Evolutionary conservation across 352 stramenopile species (phyloP).

Genomic region (Phytophthora litchii): DNA sequence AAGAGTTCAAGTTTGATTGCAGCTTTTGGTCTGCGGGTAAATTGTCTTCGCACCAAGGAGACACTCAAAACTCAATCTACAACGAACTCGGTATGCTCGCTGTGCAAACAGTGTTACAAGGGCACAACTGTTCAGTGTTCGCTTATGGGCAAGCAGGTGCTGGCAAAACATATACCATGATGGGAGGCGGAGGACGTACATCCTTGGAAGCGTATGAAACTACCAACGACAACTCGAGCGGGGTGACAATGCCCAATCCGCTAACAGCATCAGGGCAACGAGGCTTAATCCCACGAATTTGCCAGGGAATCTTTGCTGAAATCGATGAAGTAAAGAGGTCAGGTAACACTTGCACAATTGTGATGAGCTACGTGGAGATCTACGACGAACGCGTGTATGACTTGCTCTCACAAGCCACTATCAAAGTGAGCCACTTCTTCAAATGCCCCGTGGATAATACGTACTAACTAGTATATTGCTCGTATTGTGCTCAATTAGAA

Average conservation of each 20-base stretch:
- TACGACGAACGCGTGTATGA: constrained; percentile 83
- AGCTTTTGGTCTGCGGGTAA: constrained; percentile 78
- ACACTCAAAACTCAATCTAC: constrained; percentile 63
- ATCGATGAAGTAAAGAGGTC: constrained; percentile 36
- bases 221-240: background rate
- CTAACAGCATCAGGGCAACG: constrained; percentile 10
- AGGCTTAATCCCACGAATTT: constrained; percentile 71
- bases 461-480: constrained; percentile 2
- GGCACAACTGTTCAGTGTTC: constrained; percentile 81
- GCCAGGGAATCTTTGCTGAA: constrained; percentile 61
- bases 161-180: constrained; percentile 82
- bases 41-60: constrained; percentile 30
- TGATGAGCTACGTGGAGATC: constrained; percentile 86
- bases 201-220: constrained; percentile 8
- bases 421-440: constrained; percentile 34
- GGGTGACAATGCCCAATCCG: background rate
- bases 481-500: constrained; percentile 34
- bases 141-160: constrained; percentile 75
- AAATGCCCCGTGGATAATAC: background rate
- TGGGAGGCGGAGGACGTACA: constrained; percentile 30
- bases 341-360: constrained; percentile 33
- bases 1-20: constrained; percentile 77
- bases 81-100: constrained; percentile 59
- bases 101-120: constrained; percentile 59
- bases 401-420: constrained; percentile 40